Percentiles rank a stretch among this genome's conserved stretches.
These are phyloP conservation scores for Calocybe cyanea DNA, from an alignment of 768 basidiomycete species.

Conservation along the genomic window DNA sequence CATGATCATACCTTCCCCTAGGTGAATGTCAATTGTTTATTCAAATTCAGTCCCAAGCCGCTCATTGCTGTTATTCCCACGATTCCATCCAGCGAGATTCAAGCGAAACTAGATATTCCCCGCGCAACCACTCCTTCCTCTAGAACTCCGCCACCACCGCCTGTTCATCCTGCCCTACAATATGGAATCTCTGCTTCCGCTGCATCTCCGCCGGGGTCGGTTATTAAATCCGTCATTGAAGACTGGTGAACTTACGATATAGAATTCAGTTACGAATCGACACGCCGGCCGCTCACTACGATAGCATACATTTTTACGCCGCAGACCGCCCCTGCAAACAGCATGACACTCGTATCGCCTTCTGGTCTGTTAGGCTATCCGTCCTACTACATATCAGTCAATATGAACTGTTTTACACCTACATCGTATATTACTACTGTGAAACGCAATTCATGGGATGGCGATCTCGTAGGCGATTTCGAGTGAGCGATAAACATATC, in stretches of 20 bases:
- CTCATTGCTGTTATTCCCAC: background rate
- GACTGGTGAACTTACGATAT: background rate
- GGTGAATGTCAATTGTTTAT: conserved; percentile 7
- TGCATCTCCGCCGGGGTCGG: conserved; percentile 25
- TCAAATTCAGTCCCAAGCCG: too few species aligned
- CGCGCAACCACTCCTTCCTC: conserved; percentile 13
- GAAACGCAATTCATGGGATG: conserved; percentile 34
- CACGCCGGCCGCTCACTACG: conserved; percentile 24
- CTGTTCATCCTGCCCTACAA: conserved; percentile 22
- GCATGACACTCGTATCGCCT: conserved; percentile 35
- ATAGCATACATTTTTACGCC: conserved; percentile 39
- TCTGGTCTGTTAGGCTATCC: conserved; percentile 22
- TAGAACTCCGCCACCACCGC: conserved; percentile 22
- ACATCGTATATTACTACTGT: conserved; percentile 44
- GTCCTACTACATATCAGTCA: conserved; percentile 42
- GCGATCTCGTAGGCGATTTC: conserved; percentile 45
- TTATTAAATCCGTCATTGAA: background rate
- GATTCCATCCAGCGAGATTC: conserved; percentile 4
- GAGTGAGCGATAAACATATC: conserved; percentile 29
- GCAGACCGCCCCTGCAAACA: conserved; percentile 29
- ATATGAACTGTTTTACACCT: conserved; percentile 47
- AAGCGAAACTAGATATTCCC: conserved; percentile 14
- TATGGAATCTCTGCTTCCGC: conserved; percentile 18
- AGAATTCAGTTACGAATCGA: conserved; percentile 21
- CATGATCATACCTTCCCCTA: conserved; percentile 22